Conservation (phyloP, 192 early-diverging fungal genomes). For the Lunasporangiospora selenospora region DNA sequence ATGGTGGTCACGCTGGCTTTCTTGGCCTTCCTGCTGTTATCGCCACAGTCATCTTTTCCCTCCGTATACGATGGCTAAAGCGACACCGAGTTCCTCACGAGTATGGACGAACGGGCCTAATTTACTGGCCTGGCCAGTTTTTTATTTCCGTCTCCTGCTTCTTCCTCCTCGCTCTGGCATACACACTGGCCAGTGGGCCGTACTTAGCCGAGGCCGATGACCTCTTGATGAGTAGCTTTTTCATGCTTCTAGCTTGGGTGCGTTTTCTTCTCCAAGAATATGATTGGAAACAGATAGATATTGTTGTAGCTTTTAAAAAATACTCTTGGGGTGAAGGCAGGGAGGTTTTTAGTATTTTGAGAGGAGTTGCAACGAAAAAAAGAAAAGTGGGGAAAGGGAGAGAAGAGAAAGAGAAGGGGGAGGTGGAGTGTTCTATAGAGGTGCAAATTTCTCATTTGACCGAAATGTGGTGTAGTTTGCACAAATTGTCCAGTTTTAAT, state of each 20-base stretch:
- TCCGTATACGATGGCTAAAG: constrained; percentile 12
- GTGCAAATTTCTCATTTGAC: too few species aligned
- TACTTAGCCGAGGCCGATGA: constrained; percentile 25
- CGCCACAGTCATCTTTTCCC: constrained; percentile 9
- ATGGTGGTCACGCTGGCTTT: constrained; percentile 16
- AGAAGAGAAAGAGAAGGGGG: too few species aligned
- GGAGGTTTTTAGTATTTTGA: too few species aligned
- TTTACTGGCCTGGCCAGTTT: constrained; percentile 31
- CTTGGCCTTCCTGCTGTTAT: constrained; percentile 13
- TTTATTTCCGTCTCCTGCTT: constrained; percentile 3
- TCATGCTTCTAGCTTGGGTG: constrained; percentile 17
- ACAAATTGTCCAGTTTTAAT: too few species aligned
- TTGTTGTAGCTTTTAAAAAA: too few species aligned
- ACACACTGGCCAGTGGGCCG: constrained; percentile 11
- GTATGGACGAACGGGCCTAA: constrained; percentile 26
- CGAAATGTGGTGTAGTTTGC: too few species aligned
- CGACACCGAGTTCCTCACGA: constrained; percentile 4
- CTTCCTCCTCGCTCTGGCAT: constrained; percentile 8
- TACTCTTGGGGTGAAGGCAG: too few species aligned
- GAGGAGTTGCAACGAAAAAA: too few species aligned
- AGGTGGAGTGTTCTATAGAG: too few species aligned
- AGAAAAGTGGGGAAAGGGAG: too few species aligned
- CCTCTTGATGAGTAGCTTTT: constrained; percentile 11
- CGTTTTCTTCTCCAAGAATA: too few species aligned
- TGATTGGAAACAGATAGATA: too few species aligned